phyloP scores from a whole-genome alignment of 2,329 filamentous ascomycete genomes.

The Falciphora oryzae region DNA sequence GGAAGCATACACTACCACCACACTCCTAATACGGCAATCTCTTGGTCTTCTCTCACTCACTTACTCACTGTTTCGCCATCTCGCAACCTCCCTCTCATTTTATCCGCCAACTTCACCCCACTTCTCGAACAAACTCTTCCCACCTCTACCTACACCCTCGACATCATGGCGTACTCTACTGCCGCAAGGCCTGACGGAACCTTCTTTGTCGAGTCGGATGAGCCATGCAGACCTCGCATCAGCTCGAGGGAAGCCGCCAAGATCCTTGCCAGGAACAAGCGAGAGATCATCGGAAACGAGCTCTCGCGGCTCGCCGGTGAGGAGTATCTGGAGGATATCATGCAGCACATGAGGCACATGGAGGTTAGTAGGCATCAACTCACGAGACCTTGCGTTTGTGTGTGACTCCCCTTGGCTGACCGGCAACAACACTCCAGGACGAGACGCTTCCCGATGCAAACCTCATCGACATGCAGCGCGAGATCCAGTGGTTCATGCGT shows the following conservation, averaged over 20 bases:
- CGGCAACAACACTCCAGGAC: constrained; percentile 35
- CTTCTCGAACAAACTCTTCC: not conserved
- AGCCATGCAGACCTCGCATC: constrained; percentile 47
- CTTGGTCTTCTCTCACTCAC: constrained; percentile 17
- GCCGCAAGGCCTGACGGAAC: constrained; percentile 35
- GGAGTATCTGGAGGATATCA: constrained; percentile 90
- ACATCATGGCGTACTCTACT: constrained; percentile 25
- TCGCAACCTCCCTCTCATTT: constrained; percentile 2
- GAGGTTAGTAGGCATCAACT: constrained; percentile 50
- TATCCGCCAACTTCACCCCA: constrained; percentile 2
- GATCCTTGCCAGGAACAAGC: constrained; percentile 72
- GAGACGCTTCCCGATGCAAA: constrained; percentile 93
- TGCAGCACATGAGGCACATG: constrained; percentile 93
- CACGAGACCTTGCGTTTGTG: not conserved
- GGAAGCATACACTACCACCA: constrained; percentile 23
- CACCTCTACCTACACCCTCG: constrained; percentile 15
- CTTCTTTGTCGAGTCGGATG: constrained; percentile 54
- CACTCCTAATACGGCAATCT: constrained; percentile 9
- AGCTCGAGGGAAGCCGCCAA: constrained; percentile 71
- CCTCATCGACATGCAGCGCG: constrained; percentile 97
- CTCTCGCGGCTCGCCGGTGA: constrained; percentile 79
- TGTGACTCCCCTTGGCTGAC: not conserved
- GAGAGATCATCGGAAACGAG: constrained; percentile 84
- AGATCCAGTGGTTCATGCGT: constrained; percentile 99
- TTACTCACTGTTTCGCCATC: constrained; percentile 11